Percentiles rank a stretch among this genome's conserved stretches.
Evolutionary conservation across 2,329 filamentous ascomycete species (phyloP).

Genomic region (Aspergillus eucalypticola): DNA sequence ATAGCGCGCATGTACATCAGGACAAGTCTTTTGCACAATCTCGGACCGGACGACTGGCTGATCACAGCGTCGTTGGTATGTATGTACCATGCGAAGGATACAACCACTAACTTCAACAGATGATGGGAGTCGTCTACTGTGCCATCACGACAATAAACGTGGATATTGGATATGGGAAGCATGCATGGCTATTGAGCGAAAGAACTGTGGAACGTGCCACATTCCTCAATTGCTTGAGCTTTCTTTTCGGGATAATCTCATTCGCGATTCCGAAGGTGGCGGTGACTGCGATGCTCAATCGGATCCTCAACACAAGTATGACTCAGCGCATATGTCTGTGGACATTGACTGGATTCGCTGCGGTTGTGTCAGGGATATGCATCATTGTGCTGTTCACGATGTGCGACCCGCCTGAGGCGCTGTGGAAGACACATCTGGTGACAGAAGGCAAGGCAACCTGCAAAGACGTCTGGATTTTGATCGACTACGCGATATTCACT

Average conservation of each 20-base stretch:
- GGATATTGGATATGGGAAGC: conserved; percentile 42
- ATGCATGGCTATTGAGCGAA: conserved; percentile 34
- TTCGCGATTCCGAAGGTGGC: conserved; percentile 34
- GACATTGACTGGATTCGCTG: conserved; percentile 32
- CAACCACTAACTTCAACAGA: conserved; percentile 1
- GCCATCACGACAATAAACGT: conserved; percentile 38
- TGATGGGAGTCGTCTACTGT: conserved; percentile 14
- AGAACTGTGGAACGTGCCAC: conserved; percentile 30
- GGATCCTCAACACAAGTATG: conserved; percentile 29
- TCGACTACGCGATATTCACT: conserved; percentile 44
- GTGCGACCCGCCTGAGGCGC: conserved; percentile 42
- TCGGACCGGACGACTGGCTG: conserved; percentile 43
- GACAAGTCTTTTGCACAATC: conserved; percentile 29
- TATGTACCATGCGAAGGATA: background rate
- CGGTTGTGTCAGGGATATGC: conserved; percentile 35
- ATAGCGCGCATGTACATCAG: conserved; percentile 38
- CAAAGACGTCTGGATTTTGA: conserved; percentile 33
- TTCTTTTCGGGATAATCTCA: conserved; percentile 32
- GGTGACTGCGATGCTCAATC: conserved; percentile 28
- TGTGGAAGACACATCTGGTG: conserved; percentile 39
- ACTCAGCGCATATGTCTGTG: conserved; percentile 24
- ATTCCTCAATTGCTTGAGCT: conserved; percentile 29
- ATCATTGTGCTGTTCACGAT: conserved; percentile 47
- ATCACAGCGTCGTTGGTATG: conserved; percentile 37
- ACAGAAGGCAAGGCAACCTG: conserved; percentile 37